phyloP scores from a whole-genome alignment of 2,329 filamentous ascomycete species.

The Bipolaris cookei region DNA sequence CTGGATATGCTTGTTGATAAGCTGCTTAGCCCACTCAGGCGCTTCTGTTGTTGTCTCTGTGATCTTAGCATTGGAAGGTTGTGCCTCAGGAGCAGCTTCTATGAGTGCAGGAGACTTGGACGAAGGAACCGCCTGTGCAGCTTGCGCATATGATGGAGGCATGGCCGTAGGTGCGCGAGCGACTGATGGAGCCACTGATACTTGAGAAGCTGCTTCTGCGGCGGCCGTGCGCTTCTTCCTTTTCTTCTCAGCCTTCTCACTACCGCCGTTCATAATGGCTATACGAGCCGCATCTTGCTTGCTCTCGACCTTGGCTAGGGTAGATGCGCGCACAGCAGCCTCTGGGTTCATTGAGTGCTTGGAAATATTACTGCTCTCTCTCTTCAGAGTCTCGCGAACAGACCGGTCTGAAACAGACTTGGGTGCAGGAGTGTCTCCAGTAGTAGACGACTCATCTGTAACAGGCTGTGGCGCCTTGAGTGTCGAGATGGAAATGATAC shows the following conservation, averaged over 20 bases:
- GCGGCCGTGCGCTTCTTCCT: constrained; percentile 69
- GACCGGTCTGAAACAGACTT: constrained; percentile 47
- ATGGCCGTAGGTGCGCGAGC: constrained; percentile 3
- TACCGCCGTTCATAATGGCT: constrained; percentile 50
- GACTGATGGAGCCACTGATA: constrained; percentile 23
- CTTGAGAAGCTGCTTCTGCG: constrained; percentile 56
- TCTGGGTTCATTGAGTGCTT: constrained; percentile 47
- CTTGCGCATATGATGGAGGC: constrained; percentile 52
- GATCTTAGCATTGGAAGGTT: constrained; percentile 20
- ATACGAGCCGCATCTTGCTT: constrained; percentile 51
- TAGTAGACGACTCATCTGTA: constrained; percentile 49
- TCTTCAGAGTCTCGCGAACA: constrained; percentile 45
- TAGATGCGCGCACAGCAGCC: constrained; percentile 49
- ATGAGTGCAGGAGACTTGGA: constrained; percentile 41
- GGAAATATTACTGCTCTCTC: constrained; percentile 43
- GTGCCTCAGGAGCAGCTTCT: constrained; percentile 23
- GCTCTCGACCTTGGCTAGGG: constrained; percentile 51
- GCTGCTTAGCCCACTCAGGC: constrained; percentile 48
- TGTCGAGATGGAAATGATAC: constrained; percentile 75
- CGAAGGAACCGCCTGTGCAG: constrained; percentile 43
- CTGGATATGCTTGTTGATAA: constrained; percentile 41
- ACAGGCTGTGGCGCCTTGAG: constrained; percentile 54
- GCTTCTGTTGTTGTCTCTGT: constrained; percentile 33
- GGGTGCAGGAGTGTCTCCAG: constrained; percentile 42
- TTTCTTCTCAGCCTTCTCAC: constrained; percentile 59